Conservation (phyloP, 1,284 basidiomycete genomes). For the Malassezia slooffiae region DNA sequence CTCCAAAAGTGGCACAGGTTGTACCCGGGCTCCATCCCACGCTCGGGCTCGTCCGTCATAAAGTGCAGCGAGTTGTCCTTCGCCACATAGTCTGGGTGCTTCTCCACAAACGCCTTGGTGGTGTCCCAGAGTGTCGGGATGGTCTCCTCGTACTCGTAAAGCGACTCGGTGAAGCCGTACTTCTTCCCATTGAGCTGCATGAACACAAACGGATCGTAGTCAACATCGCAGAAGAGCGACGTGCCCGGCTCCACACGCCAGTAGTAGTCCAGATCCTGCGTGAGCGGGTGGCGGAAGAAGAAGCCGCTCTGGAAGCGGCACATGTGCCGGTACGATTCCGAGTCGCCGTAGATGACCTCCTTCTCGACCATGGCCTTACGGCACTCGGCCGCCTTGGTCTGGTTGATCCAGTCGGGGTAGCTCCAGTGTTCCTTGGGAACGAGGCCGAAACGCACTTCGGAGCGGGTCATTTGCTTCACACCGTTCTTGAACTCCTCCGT, state of each 20-base stretch:
- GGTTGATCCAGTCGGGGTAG: conserved; percentile 60
- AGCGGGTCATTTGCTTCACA: conserved; percentile 34
- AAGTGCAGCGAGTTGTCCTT: conserved; percentile 64
- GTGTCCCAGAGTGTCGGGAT: conserved; percentile 65
- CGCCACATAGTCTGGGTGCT: conserved; percentile 59
- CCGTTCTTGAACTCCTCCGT: conserved; percentile 46
- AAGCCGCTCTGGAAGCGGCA: conserved; percentile 89
- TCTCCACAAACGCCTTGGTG: conserved; percentile 59
- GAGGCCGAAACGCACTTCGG: conserved; percentile 57
- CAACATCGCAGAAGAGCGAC: conserved; percentile 64
- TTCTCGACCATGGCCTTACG: conserved; percentile 58
- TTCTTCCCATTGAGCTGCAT: conserved; percentile 68
- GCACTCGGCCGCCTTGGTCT: conserved; percentile 57
- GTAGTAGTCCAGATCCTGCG: conserved; percentile 77
- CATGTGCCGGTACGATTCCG: conserved; percentile 52
- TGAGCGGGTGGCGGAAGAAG: conserved; percentile 45
- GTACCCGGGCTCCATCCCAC: conserved; percentile 50
- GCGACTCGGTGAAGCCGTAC: conserved; percentile 64
- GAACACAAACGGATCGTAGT: conserved; percentile 71
- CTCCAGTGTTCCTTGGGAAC: conserved; percentile 73
- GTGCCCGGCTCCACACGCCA: conserved; percentile 75
- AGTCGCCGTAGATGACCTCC: conserved; percentile 76
- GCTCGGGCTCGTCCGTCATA: conserved; percentile 63
- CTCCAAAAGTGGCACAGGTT: conserved; percentile 69
- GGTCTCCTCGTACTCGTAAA: conserved; percentile 67